Conservation (phyloP, 805 yeast species). For the Maudiozyma pseudohumilis region DNA sequence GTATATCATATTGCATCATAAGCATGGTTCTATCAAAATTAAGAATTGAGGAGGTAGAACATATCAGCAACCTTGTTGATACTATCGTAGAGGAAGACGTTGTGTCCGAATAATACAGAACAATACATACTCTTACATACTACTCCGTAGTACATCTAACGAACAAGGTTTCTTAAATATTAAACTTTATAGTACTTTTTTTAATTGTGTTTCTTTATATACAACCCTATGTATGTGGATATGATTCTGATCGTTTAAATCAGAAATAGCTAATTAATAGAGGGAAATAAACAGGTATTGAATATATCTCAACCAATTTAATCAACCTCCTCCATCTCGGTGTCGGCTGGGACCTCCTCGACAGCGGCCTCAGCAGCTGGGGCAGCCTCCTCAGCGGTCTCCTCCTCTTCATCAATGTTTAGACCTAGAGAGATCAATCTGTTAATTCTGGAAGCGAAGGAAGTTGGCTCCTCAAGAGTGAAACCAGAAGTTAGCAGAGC, state of each 20-base stretch:
- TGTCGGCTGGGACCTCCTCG: conserved; percentile 63
- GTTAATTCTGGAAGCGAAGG: conserved; percentile 96
- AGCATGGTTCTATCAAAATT: conserved; percentile 1
- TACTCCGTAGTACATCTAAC: not conserved
- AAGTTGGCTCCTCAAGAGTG: conserved; percentile 96
- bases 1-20: conserved; percentile 12
- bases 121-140: not conserved
- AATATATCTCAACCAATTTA: conserved; percentile 31
- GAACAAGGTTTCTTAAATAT: not conserved
- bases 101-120: not conserved
- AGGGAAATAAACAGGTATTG: not conserved
- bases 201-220: too few relatives aligned
- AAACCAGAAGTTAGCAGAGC: conserved; percentile 98
- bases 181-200: not conserved
- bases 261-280: too few relatives aligned
- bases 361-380: conserved; percentile 38
- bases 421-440: conserved; percentile 96
- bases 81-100: not conserved
- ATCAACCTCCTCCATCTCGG: conserved; percentile 99
- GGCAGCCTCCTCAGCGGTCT: conserved; percentile 33
- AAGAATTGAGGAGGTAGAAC: not conserved
- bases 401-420: conserved; percentile 89
- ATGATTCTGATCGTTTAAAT: not conserved
- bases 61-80: not conserved
- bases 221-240: conserved; percentile 2